Conservation (phyloP, 805 yeast genomes). For the Suhomyces kilbournensis region DNA sequence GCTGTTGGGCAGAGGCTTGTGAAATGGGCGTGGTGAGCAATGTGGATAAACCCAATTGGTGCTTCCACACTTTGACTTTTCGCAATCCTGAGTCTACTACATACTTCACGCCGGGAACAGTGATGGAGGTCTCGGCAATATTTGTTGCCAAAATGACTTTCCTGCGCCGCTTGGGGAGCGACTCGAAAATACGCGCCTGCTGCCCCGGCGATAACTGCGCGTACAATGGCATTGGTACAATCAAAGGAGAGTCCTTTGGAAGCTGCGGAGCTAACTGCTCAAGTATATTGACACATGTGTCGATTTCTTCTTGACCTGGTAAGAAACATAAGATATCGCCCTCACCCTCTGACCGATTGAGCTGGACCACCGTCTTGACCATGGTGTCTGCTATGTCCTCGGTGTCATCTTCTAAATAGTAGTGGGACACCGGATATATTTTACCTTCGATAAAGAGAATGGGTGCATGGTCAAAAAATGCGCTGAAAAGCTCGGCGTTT, state of each 20-base stretch:
- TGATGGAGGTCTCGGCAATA: constrained; percentile 96
- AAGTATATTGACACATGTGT: constrained; percentile 67
- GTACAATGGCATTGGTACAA: constrained; percentile 81
- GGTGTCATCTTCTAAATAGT: constrained; percentile 58
- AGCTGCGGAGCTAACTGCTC: constrained; percentile 59
- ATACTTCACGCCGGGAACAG: constrained; percentile 90
- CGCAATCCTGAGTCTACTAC: constrained; percentile 92
- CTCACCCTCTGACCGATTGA: constrained; percentile 72
- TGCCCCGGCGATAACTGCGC: constrained; percentile 88
- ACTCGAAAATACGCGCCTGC: constrained; percentile 77
- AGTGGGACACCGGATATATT: constrained; percentile 76
- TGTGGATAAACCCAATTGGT: constrained; percentile 88
- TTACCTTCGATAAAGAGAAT: constrained; percentile 87
- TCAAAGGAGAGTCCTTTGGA: constrained; percentile 70
- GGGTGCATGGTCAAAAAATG: constrained; percentile 77
- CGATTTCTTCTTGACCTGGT: constrained; percentile 98
- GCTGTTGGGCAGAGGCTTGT: constrained; percentile 89
- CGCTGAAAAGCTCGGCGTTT: constrained; percentile 83
- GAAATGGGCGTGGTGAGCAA: constrained; percentile 89
- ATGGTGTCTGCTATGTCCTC: constrained; percentile 84
- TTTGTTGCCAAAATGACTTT: constrained; percentile 91
- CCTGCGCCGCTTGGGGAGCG: constrained; percentile 62
- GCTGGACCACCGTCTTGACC: constrained; percentile 69
- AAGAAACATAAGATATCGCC: constrained; percentile 93
- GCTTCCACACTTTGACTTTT: constrained; percentile 93